These are phyloP conservation scores for Microdochium bolleyi DNA, from an alignment of 2,329 filamentous ascomycete species.

Conservation along the genomic window DNA sequence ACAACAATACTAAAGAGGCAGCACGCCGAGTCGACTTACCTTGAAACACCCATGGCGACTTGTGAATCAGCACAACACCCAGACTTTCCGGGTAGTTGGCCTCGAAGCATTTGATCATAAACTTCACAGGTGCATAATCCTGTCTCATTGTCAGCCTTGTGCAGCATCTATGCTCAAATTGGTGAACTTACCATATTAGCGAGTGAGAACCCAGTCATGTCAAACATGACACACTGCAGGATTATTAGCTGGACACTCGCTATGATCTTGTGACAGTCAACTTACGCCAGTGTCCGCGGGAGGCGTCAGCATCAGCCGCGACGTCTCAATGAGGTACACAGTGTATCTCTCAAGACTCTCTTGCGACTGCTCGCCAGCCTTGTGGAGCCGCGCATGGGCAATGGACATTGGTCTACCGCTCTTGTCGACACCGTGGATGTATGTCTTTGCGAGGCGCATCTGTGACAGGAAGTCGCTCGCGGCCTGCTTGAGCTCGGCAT, in stretches of 20 bases:
- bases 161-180: background rate
- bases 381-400: conserved; percentile 76
- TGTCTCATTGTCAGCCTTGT: conserved; percentile 20
- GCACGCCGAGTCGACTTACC: conserved; percentile 46
- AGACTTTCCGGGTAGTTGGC: conserved; percentile 95
- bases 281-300: conserved; percentile 88
- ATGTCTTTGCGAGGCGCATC: conserved; percentile 86
- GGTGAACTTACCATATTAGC: conserved; percentile 71
- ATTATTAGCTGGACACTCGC: background rate
- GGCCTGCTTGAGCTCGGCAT: conserved; percentile 55
- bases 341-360: conserved; percentile 81
- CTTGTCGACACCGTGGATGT: conserved; percentile 80
- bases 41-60: conserved; percentile 95
- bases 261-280: conserved; percentile 9
- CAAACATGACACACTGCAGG: conserved; percentile 86
- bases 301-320: conserved; percentile 70
- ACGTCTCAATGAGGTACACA: conserved; percentile 89
- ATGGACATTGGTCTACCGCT: conserved; percentile 79
- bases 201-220: conserved; percentile 90
- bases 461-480: conserved; percentile 76
- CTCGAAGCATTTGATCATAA: conserved; percentile 99
- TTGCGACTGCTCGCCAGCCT: conserved; percentile 72
- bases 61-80: conserved; percentile 86
- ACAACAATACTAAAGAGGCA: conserved; percentile 23
- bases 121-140: conserved; percentile 95